Evolutionary conservation across 2,329 filamentous ascomycete genomes (phyloP).

Genomic region (Clarireedia monteithiana): DNA sequence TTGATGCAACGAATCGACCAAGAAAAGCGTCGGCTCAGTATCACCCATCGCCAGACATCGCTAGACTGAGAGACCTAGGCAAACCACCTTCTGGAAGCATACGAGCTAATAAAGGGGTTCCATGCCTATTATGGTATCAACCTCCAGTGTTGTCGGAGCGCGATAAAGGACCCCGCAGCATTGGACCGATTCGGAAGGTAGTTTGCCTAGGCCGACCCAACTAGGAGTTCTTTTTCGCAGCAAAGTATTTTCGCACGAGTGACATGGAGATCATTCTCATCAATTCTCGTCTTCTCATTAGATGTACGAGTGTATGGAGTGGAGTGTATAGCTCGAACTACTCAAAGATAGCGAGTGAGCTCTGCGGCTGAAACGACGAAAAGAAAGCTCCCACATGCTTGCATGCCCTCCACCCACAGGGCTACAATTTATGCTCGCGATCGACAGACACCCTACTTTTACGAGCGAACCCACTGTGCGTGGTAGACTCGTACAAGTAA

Average conservation of each 20-base stretch:
- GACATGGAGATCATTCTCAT: background rate
- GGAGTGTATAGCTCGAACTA: background rate
- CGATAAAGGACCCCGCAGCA: background rate
- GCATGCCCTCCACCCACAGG: too few species aligned
- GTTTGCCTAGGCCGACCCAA: background rate
- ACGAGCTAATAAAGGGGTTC: background rate
- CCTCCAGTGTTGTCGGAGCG: background rate
- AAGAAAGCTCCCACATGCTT: too few species aligned
- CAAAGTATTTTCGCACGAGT: background rate
- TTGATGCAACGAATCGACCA: background rate
- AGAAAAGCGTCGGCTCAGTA: background rate
- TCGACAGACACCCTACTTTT: too few species aligned
- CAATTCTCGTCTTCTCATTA: background rate
- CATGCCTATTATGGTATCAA: background rate
- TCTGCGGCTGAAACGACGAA: too few species aligned
- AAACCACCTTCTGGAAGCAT: background rate
- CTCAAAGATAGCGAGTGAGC: too few species aligned
- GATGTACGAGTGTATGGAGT: background rate
- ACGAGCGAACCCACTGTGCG: background rate
- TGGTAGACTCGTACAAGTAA: background rate
- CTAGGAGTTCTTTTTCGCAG: background rate
- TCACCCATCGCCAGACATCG: background rate
- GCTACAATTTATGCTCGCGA: too few species aligned
- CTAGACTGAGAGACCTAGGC: background rate
- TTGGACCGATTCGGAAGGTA: background rate